Percentiles rank a stretch among this genome's conserved stretches.
These are phyloP conservation scores for Diaporthe sp. DNA, from an alignment of 2,329 filamentous ascomycete species.

Conservation along the genomic window DNA sequence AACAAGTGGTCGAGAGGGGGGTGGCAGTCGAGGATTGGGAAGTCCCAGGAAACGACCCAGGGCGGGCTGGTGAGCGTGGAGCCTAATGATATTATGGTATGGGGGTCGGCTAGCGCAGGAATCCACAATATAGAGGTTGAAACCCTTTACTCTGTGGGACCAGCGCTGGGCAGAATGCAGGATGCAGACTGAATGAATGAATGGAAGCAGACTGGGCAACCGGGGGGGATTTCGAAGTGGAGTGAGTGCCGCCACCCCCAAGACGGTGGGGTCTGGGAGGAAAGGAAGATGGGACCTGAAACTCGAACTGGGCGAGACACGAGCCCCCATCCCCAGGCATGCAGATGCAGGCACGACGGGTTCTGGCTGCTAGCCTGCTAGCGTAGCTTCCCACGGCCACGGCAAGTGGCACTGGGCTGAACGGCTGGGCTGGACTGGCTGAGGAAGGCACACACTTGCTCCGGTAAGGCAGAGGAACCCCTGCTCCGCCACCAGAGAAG, in stretches of 20 bases:
- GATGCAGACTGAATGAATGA: constrained; percentile 2
- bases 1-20: constrained; percentile 4
- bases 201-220: not conserved
- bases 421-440: not conserved
- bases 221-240: not conserved
- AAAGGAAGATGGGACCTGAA: constrained; percentile 21
- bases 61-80: constrained; percentile 17
- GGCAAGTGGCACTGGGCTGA: no score
- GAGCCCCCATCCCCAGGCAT: not conserved
- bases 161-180: constrained; percentile 26
- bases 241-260: constrained; percentile 17
- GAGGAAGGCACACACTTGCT: no score
- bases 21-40: constrained; percentile 7
- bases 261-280: constrained; percentile 15
- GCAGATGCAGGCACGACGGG: not conserved
- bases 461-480: constrained; percentile 13
- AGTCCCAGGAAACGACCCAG: constrained; percentile 4
- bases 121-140: constrained; percentile 27
- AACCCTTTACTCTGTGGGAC: constrained; percentile 24
- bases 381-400: no score
- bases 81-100: constrained; percentile 29
- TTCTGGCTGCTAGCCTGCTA: not conserved
- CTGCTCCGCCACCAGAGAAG: constrained; percentile 10
- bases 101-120: constrained; percentile 22
- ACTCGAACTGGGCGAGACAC: constrained; percentile 10